Conservation (phyloP, 805 yeast genomes). For the Candida tibetensis region DNA sequence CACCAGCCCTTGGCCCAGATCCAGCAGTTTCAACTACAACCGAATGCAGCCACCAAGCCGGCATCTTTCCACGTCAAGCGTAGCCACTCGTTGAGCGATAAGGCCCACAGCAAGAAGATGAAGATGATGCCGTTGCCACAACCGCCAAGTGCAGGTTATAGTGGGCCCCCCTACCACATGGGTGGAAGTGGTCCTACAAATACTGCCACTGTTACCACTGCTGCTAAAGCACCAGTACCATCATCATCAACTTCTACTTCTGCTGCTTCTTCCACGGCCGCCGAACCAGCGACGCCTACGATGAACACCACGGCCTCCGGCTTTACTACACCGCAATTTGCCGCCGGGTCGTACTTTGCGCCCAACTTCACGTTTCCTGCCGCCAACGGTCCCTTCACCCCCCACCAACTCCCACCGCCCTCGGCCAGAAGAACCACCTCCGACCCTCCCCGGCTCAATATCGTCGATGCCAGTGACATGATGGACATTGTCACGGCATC, state of each 20-base stretch:
- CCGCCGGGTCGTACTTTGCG: neutral
- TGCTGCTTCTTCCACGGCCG: no score
- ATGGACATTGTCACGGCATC: constrained; percentile 36
- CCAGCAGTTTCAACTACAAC: no score
- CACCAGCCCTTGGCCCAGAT: neutral
- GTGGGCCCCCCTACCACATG: no score
- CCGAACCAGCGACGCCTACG: constrained; percentile 5
- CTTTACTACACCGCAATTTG: neutral
- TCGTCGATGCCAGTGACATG: constrained; percentile 14
- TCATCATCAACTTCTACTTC: no score
- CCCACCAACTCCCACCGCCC: no score
- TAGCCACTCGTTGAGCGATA: neutral
- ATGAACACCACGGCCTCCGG: neutral
- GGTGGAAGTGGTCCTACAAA: neutral
- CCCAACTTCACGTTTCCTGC: neutral
- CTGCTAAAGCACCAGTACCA: neutral
- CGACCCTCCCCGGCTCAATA: neutral
- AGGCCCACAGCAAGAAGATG: neutral
- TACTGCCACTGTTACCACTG: no score
- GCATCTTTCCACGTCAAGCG: neutral
- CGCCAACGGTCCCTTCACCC: neutral
- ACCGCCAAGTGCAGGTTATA: neutral
- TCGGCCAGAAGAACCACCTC: no score
- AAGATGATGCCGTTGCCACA: constrained; percentile 5
- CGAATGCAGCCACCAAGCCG: neutral